Base-by-base conservation (phyloP, 1,284 basidiomycete species). In the Taiwanofungus camphoratus region DNA sequence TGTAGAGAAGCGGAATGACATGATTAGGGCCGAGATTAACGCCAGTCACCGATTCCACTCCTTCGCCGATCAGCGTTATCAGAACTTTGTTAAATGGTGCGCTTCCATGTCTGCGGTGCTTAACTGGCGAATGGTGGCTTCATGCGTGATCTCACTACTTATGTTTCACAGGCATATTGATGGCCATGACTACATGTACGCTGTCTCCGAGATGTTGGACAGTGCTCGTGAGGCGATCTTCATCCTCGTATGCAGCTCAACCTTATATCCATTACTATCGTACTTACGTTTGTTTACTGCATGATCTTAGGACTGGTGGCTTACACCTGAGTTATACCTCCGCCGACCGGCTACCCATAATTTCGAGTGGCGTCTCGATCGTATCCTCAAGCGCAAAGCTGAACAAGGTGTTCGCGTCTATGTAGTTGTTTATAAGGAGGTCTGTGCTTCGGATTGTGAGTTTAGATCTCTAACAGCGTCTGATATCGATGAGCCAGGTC, bases 131-230 rank as follows among this genome's bases (percentile, higher is more conserved):
- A 29, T 8, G n/a, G 8, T n/a, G n/a, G 26, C 26, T 8, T n/a
- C 12, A 24, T 16, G 7, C 5, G 24, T 31, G 27, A 36, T 11
- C 27, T 15, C 21, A n/a, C 19, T 18, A n/a, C 11, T 5, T 12
- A 5, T 12, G 18, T 1, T 5, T 15, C 30, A 44, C 42, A 86
- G 85, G 83, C 88, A 92, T 58, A 76, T 93, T 39, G 91, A 93
- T 57, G 91, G 92, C 0, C 86, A 91, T 47, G 90, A 96, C 67
- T 96, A 94, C 63, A 89, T 96, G 74, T 95, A 87, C 77, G 92
- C 93, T 0, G 62, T 95, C 23, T 91, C 89, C 2, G 91, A 93
- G 66, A 72, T 94, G 61, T 73, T 96, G 19, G 91, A 95, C 39
- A 77, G 67, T 35, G 83, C 86, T 2, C 70, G 70, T 49, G 82